Base-by-base conservation (phyloP, 805 yeast genomes). In the Wickerhamiella sergipiensis region DNA sequence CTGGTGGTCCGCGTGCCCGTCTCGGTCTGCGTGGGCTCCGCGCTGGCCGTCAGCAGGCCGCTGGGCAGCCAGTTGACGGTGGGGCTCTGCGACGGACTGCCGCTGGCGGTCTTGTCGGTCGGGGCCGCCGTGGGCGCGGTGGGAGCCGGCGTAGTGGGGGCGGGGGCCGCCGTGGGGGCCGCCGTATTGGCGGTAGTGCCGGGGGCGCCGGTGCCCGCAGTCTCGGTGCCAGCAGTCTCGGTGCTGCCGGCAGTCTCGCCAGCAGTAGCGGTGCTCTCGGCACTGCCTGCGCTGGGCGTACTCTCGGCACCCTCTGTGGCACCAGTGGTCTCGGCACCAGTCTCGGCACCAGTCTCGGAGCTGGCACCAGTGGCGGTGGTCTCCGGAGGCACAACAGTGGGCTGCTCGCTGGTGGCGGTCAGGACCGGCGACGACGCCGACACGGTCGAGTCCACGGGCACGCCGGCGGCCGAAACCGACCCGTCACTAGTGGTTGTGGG, bases 31-130 rank as follows among this genome's bases (percentile, higher is more conserved):
- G 24, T 52, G 4, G 64, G 43, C 21, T 26, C 7, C 21, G 59
- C 58, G n/a, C 69, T 61, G 9, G 67, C 69, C 36, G 72, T 67
- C 43, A 72, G 61, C 48, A 73, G 62, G 12, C 67, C 64, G 15
- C 73, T 68, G 33, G 79, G 79, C 43, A 74, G 59, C 77, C 78
- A 73, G 45, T 63, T 55, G 9, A 12, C 33, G 33, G 33, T 29
- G 62, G 56, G 19, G 58, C 26, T 24, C 8, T n/a, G n/a, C n/a
- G n/a, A n/a, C n/a, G n/a, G n/a, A n/a, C n/a, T n/a, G n/a, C n/a
- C n/a, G n/a, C n/a, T n/a, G n/a, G n/a, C n/a, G n/a, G n/a, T n/a
- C n/a, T n/a, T n/a, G n/a, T n/a, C 26, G 8, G 26, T 24, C 5
- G 26, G 26, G 8, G 26, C 52, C 10, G 67, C 50, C 10, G 58